Conservation (phyloP, 352 stramenopile genomes). For the Phytopythium mirpurense region DNA sequence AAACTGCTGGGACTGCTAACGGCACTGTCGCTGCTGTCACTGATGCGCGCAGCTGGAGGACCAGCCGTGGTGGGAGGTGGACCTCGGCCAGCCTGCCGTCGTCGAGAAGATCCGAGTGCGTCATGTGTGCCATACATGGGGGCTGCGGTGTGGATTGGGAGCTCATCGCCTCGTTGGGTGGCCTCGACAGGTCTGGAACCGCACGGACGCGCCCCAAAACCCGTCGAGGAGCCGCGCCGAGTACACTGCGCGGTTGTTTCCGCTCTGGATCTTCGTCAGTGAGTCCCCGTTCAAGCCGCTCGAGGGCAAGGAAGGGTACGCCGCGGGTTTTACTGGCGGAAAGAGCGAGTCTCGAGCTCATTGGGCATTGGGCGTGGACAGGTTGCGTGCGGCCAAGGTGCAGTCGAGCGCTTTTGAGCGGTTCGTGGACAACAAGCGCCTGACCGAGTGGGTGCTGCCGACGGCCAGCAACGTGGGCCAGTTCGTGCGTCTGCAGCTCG, state of each 20-base stretch:
- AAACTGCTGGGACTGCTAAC: no score
- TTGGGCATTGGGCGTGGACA: constrained; percentile 6
- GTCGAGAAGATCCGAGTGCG: constrained; percentile 73
- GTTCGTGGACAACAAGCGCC: constrained; percentile 68
- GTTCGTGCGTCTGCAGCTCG: constrained; percentile 84
- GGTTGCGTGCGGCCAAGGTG: constrained; percentile 77
- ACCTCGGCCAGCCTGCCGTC: constrained; percentile 76
- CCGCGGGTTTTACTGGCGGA: background rate
- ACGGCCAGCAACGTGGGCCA: constrained; percentile 77
- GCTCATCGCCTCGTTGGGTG: background rate
- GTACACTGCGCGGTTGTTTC: constrained; percentile 83
- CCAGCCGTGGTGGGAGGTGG: constrained; percentile 92
- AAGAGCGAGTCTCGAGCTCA: no score
- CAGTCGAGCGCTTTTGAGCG: constrained; percentile 76
- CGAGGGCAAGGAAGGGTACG: constrained; percentile 68
- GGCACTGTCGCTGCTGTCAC: background rate
- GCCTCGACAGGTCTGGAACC: constrained; percentile 75
- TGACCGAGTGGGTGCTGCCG: constrained; percentile 88
- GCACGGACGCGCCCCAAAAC: constrained; percentile 85
- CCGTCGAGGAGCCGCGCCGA: constrained; percentile 60
- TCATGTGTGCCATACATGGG: background rate
- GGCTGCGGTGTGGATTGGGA: background rate
- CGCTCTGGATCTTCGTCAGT: constrained; percentile 92
- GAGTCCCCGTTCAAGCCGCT: constrained; percentile 82
- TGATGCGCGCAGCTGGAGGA: constrained; percentile 58